Percentiles rank a stretch among this genome's conserved stretches.
phyloP scores from a whole-genome alignment of 164 flowering plant species.

The Stephania cephalantha region DNA sequence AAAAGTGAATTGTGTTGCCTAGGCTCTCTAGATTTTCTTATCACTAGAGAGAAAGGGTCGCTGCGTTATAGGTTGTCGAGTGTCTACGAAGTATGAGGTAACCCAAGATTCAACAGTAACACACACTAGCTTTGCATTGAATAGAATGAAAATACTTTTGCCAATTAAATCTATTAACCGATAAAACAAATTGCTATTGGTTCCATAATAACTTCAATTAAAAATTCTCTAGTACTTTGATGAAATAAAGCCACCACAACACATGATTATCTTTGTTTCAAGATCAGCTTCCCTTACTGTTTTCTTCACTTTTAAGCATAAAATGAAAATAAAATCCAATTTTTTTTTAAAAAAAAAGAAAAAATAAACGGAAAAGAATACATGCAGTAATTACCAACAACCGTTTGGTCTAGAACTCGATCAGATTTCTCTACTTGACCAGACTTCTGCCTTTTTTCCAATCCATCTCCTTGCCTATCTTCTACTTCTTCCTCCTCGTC shows the following conservation, averaged over 20 bases:
- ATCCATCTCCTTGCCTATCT: slow-evolving; percentile 32
- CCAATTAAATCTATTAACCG: background rate
- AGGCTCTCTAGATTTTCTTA: background rate
- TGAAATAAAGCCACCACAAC: background rate
- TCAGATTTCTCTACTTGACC: slow-evolving; percentile 32
- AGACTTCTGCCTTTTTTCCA: slow-evolving; percentile 62
- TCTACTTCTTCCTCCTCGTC: slow-evolving; percentile 58
- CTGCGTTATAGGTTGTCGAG: background rate
- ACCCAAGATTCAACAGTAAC: background rate
- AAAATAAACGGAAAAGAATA: slow-evolving; percentile 17
- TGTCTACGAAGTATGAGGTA: background rate
- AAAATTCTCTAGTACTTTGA: background rate
- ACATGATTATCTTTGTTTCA: background rate
- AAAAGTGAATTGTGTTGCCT: background rate
- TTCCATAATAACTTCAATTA: background rate
- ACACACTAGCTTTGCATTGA: background rate
- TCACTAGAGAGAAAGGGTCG: background rate
- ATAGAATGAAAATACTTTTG: background rate
- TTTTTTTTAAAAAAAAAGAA: background rate
- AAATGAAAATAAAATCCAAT: background rate
- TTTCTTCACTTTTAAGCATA: background rate
- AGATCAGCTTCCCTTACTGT: background rate
- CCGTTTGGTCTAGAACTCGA: slow-evolving; percentile 35
- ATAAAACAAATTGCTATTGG: background rate
- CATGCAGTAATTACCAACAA: slow-evolving; percentile 78